A percentile compares a stretch with the other conserved stretches of the same genome.
phyloP scores from a whole-genome alignment of 2,329 filamentous ascomycete genomes.

The Akanthomyces lecanii region DNA sequence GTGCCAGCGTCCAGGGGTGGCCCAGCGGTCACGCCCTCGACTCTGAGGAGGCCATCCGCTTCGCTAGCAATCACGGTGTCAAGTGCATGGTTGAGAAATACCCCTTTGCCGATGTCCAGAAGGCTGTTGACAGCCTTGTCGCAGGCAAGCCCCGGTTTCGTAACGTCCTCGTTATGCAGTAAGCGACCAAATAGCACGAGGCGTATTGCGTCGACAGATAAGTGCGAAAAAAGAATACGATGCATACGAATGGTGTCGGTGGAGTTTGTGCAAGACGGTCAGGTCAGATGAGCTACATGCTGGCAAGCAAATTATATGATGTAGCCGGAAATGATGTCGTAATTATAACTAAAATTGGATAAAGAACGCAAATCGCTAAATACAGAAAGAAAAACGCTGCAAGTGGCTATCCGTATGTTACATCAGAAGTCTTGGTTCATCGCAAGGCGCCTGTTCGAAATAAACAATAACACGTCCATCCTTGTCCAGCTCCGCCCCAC shows the following conservation, averaged over 20 bases:
- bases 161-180: slow-evolving; percentile 40
- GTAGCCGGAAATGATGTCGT: not conserved
- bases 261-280: not conserved
- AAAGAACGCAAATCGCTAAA: not conserved
- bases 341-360: not conserved
- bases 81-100: slow-evolving; percentile 64
- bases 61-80: slow-evolving; percentile 57
- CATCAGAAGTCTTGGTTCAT: slow-evolving; percentile 33
- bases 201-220: not conserved
- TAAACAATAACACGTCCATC: slow-evolving; percentile 34
- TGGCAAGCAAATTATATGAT: not conserved
- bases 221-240: too few relatives aligned
- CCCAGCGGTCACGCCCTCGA: slow-evolving; percentile 61
- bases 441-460: slow-evolving; percentile 37
- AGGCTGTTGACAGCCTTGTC: slow-evolving; percentile 40
- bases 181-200: slow-evolving; percentile 9
- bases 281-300: not conserved
- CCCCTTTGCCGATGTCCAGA: slow-evolving; percentile 47
- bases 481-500: slow-evolving; percentile 30
- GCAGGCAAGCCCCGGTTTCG: slow-evolving; percentile 43
- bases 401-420: slow-evolving; percentile 33
- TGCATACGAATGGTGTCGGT: not conserved
- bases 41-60: slow-evolving; percentile 61
- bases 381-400: slow-evolving; percentile 1
- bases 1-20: slow-evolving; percentile 59